Conservation (phyloP, 805 yeast genomes). For the Pichia membranifaciens region DNA sequence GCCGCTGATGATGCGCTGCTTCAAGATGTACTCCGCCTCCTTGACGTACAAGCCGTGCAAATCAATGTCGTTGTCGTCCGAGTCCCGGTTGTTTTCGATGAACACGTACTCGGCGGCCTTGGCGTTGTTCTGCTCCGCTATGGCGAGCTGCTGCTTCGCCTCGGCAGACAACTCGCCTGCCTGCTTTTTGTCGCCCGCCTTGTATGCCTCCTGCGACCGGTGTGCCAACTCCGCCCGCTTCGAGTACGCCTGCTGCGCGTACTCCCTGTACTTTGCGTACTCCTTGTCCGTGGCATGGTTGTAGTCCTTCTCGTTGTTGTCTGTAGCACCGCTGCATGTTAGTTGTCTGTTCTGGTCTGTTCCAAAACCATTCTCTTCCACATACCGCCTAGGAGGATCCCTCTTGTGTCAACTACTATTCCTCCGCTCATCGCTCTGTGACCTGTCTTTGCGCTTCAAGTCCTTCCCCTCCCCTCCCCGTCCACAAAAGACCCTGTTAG, state of each 20-base stretch:
- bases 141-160: conserved; percentile 51
- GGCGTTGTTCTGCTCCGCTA: conserved; percentile 65
- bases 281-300: conserved; percentile 66
- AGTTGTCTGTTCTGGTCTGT: background rate
- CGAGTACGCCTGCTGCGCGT: conserved; percentile 63
- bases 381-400: conserved; percentile 24
- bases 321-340: background rate
- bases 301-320: conserved; percentile 40
- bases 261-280: conserved; percentile 55
- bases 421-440: conserved; percentile 21
- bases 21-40: conserved; percentile 78
- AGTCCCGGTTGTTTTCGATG: conserved; percentile 79
- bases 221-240: conserved; percentile 50
- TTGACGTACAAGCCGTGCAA: conserved; percentile 86
- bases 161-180: conserved; percentile 71
- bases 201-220: conserved; percentile 73
- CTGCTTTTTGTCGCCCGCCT: conserved; percentile 60
- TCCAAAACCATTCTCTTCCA: background rate
- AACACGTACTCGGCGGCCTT: conserved; percentile 91
- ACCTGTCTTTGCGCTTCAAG: no score
- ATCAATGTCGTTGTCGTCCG: conserved; percentile 83
- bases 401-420: conserved; percentile 21
- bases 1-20: conserved; percentile 65
- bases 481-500: no score
- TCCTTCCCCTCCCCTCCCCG: no score